Percentiles rank a stretch among this genome's conserved stretches.
phyloP scores from a whole-genome alignment of 768 basidiomycete genomes.

The Lentinus tigrinus region DNA sequence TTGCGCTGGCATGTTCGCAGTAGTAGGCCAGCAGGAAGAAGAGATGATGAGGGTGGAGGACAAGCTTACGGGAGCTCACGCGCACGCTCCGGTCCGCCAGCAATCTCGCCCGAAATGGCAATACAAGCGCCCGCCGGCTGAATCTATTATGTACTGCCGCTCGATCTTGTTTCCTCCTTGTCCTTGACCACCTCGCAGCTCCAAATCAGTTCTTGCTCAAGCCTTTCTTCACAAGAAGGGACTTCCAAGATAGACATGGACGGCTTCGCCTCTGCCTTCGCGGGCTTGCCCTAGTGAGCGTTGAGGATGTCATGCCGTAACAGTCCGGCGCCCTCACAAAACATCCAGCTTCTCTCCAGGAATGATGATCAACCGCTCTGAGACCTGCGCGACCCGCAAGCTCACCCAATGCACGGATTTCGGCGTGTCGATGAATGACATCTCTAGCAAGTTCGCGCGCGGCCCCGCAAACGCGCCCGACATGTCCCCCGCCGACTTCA shows the following conservation, averaged over 20 bases:
- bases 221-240: too few species aligned
- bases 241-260: neutral
- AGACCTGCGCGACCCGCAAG: constrained; percentile 30
- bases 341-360: constrained; percentile 23
- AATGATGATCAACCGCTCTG: constrained; percentile 27
- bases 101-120: neutral
- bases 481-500: constrained; percentile 25
- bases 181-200: too few species aligned
- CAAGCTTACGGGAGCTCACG: neutral
- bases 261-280: neutral
- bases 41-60: neutral
- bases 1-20: constrained; percentile 6
- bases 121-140: too few species aligned
- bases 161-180: too few species aligned
- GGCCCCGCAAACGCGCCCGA: constrained; percentile 24
- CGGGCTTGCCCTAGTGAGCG: neutral
- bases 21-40: neutral
- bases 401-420: constrained; percentile 30
- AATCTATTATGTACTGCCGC: too few species aligned
- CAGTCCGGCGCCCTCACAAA: neutral
- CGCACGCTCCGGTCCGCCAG: neutral
- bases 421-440: constrained; percentile 29
- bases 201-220: too few species aligned
- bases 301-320: neutral
- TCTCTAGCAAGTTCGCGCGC: constrained; percentile 28